These are phyloP conservation scores for Sambucus nigra DNA, from an alignment of 129 eudicot genomes.

Conservation along the genomic window DNA sequence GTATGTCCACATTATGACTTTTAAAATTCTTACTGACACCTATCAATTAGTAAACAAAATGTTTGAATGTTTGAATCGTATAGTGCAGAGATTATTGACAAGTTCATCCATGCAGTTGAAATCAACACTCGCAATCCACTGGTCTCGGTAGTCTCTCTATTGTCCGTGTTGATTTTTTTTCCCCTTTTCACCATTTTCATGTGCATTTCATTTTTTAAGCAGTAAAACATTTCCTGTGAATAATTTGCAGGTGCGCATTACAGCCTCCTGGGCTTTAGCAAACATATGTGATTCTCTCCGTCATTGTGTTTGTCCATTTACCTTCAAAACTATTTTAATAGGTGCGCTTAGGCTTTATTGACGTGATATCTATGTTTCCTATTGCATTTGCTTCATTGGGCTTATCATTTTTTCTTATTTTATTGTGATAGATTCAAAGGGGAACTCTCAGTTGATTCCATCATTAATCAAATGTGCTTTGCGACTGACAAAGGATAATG, in stretches of 20 bases:
- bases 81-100: slow-evolving; percentile 62
- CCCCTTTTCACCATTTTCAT: background rate
- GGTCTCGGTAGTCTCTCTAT: slow-evolving; percentile 45
- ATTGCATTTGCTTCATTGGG: slow-evolving; percentile 1
- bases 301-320: slow-evolving; percentile 34
- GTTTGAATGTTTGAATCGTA: slow-evolving; percentile 9
- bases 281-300: slow-evolving; percentile 87
- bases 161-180: background rate
- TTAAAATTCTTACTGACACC: background rate
- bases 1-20: slow-evolving; percentile 20
- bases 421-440: slow-evolving; percentile 31
- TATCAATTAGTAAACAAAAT: background rate
- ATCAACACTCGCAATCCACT: slow-evolving; percentile 44
- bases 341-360: slow-evolving; percentile 22
- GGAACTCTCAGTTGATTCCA: slow-evolving; percentile 32
- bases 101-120: slow-evolving; percentile 66
- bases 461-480: slow-evolving; percentile 55
- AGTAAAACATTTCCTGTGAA: background rate
- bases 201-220: background rate
- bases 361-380: background rate
- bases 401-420: slow-evolving; percentile 5
- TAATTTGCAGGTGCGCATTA: slow-evolving; percentile 71
- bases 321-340: slow-evolving; percentile 26
- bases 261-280: slow-evolving; percentile 97
- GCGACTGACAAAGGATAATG: slow-evolving; percentile 72